A percentile compares a stretch with the other conserved stretches of the same genome.
Conservation (phyloP, 345 rosid species). For the Gossypium herbaceum region DNA sequence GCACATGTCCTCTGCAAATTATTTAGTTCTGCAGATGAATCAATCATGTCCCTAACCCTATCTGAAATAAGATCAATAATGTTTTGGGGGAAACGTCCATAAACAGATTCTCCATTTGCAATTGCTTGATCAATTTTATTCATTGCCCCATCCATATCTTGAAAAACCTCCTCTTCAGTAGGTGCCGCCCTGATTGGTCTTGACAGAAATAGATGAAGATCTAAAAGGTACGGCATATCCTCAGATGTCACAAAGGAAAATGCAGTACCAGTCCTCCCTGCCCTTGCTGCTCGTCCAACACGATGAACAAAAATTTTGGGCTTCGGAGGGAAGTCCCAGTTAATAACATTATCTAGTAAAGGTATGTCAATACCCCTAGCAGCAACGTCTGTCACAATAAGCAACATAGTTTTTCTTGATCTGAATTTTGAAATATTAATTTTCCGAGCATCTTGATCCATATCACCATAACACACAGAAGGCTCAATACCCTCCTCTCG, state of each 20-base stretch:
- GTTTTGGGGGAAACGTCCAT: constrained; percentile 89
- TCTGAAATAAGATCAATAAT: constrained; percentile 83
- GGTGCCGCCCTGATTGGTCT: constrained; percentile 87
- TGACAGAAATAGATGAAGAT: constrained; percentile 93
- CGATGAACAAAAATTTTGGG: constrained; percentile 96
- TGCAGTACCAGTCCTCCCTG: constrained; percentile 90
- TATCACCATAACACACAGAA: constrained; percentile 94
- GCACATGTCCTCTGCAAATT: constrained; percentile 65
- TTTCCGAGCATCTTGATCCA: constrained; percentile 98
- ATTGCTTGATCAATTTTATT: constrained; percentile 63
- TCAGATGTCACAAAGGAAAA: constrained; percentile 86
- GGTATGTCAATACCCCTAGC: constrained; percentile 99
- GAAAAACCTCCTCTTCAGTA: constrained; percentile 84
- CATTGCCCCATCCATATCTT: constrained; percentile 71
- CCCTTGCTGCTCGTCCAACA: constrained; percentile 94
- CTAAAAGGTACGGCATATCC: constrained; percentile 83
- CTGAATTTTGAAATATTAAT: constrained; percentile 85
- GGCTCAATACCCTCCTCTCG: constrained; percentile 78
- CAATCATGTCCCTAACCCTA: constrained; percentile 57
- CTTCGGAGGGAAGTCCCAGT: constrained; percentile 96
- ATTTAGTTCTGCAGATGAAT: constrained; percentile 75
- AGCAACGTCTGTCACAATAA: constrained; percentile 93
- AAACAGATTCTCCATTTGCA: constrained; percentile 81
- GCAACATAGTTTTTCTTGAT: constrained; percentile 75
- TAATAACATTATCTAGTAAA: constrained; percentile 91